phyloP scores from a whole-genome alignment of 2,329 filamentous ascomycete species.

The Keithomyces neogunnii region DNA sequence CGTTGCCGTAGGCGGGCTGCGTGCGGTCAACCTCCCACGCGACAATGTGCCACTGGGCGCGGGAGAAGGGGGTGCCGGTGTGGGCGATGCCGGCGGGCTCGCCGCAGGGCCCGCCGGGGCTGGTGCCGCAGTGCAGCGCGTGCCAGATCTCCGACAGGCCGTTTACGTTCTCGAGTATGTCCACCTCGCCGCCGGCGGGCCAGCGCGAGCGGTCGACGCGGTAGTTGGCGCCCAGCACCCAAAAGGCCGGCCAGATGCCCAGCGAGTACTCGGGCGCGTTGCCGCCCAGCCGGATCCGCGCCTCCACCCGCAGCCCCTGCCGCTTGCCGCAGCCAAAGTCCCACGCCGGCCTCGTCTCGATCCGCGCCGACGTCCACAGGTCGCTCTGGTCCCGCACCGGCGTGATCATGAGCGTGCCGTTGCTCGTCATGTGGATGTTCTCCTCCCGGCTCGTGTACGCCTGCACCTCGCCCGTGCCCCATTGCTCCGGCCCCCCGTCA shows the following conservation, averaged over 20 bases:
- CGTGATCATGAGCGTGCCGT: constrained; percentile 29
- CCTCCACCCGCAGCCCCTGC: constrained; percentile 29
- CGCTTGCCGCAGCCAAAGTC: constrained; percentile 24
- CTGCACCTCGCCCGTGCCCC: constrained; percentile 41
- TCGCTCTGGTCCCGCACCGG: constrained; percentile 16
- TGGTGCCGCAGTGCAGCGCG: constrained; percentile 33
- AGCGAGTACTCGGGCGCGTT: constrained; percentile 17
- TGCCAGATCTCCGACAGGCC: constrained; percentile 25
- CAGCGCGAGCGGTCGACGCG: constrained; percentile 30
- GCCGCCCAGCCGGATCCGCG: constrained; percentile 27
- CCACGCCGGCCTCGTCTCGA: constrained; percentile 27
- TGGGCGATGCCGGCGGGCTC: constrained; percentile 27
- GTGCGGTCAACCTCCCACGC: constrained; percentile 24
- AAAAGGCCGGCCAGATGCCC: constrained; percentile 40
- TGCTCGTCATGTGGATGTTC: constrained; percentile 31
- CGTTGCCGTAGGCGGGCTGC: constrained; percentile 12
- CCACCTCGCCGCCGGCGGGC: constrained; percentile 35
- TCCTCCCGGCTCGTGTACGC: constrained; percentile 30
- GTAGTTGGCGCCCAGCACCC: constrained; percentile 31
- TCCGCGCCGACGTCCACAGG: constrained; percentile 35
- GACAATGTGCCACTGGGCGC: constrained; percentile 24
- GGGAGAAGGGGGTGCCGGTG: constrained; percentile 11
- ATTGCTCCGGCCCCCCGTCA: constrained; percentile 31
- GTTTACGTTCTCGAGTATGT: constrained; percentile 36
- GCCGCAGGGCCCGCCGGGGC: constrained; percentile 30